Percentiles rank a stretch among this genome's conserved stretches.
Conservation (phyloP, 805 yeast species). For the Metschnikowia lochheadii region DNA sequence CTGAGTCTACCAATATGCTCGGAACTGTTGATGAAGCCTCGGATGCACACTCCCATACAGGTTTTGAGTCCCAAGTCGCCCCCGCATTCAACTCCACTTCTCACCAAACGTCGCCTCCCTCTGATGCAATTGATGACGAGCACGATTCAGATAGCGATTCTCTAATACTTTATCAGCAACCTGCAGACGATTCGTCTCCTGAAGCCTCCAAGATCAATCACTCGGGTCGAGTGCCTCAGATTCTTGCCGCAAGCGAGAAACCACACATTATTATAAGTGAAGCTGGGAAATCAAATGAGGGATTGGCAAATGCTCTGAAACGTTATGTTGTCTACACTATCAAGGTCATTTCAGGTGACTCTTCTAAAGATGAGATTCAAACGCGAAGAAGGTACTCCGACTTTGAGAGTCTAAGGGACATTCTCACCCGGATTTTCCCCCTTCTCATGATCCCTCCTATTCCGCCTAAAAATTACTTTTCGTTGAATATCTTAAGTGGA, state of each 20-base stretch:
- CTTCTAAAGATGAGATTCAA: conserved; percentile 37
- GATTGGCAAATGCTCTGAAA: conserved; percentile 54
- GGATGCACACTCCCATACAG: not conserved
- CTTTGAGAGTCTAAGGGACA: conserved; percentile 76
- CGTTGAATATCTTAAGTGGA: conserved; percentile 33
- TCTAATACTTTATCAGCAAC: conserved; percentile 24
- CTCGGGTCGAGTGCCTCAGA: conserved; percentile 34
- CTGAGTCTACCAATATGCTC: no score
- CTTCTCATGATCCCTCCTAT: conserved; percentile 87
- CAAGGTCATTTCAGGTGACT: conserved; percentile 44
- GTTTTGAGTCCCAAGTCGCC: not conserved
- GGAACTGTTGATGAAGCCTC: not conserved
- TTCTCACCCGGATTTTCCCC: conserved; percentile 71
- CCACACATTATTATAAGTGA: conserved; percentile 53
- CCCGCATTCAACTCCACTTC: conserved; percentile 1
- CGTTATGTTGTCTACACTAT: conserved; percentile 80
- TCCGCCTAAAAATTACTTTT: conserved; percentile 52
- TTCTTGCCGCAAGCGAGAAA: conserved; percentile 28
- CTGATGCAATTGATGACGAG: not conserved
- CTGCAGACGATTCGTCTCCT: conserved; percentile 8
- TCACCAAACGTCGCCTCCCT: not conserved
- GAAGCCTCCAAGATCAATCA: conserved; percentile 27
- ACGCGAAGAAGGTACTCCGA: conserved; percentile 89
- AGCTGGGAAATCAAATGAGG: conserved; percentile 84
- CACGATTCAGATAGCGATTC: conserved; percentile 27